Conservation (phyloP, 495 filamentous ascomycete genomes). For the Parathielavia appendiculata region DNA sequence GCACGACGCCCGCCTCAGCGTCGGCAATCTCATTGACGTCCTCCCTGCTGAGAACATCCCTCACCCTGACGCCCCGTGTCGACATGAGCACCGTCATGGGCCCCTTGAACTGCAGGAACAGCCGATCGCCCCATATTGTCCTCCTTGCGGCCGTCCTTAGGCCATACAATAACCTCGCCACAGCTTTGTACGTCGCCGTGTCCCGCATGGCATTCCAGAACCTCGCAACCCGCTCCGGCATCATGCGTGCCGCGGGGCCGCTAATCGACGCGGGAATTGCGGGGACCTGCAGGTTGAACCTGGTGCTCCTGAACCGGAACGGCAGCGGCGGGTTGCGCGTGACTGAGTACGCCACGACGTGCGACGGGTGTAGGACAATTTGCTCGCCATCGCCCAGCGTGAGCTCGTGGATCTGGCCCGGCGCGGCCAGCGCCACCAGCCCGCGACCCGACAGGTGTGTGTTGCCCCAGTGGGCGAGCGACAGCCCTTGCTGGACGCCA, state of each 20-base stretch:
- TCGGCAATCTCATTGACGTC: constrained; percentile 87
- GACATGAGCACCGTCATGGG: constrained; percentile 82
- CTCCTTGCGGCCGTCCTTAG: constrained; percentile 68
- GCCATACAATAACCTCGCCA: constrained; percentile 55
- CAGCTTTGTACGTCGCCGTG: constrained; percentile 62
- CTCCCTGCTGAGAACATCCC: constrained; percentile 65
- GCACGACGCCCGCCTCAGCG: constrained; percentile 54
- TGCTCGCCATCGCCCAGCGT: constrained; percentile 72
- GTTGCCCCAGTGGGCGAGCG: constrained; percentile 84
- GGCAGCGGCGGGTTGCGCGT: constrained; percentile 67
- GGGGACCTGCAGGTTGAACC: constrained; percentile 74
- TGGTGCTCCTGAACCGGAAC: constrained; percentile 76
- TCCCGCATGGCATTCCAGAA: constrained; percentile 67
- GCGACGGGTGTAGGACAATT: constrained; percentile 79
- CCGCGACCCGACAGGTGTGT: constrained; percentile 82
- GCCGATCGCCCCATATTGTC: constrained; percentile 88
- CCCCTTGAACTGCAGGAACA: constrained; percentile 85
- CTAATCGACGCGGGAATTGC: constrained; percentile 49
- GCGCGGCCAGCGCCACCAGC: constrained; percentile 74
- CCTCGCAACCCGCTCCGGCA: constrained; percentile 49
- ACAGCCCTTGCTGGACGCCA: constrained; percentile 66
- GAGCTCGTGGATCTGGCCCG: constrained; percentile 81
- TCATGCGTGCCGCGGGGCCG: constrained; percentile 33
- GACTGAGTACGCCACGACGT: constrained; percentile 84
- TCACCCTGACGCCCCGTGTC: constrained; percentile 66